Base-by-base conservation (phyloP, 306 rosid species). In the Inga oerstediana region DNA sequence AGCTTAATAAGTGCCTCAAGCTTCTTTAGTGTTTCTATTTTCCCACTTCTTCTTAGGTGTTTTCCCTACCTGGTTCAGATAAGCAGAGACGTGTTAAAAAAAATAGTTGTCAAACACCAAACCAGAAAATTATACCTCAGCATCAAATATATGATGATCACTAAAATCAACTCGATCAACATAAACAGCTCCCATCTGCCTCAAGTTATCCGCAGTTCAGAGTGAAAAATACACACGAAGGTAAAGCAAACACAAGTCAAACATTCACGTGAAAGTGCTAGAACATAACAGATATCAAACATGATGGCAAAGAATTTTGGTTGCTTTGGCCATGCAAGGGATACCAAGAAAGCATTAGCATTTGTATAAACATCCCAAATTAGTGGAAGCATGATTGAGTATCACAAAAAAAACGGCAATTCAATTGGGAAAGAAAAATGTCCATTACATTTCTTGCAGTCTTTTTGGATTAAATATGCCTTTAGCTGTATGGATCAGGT, bases 141-240 rank as follows among this genome's bases (percentile, higher is more conserved):
- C 49, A 86, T 87, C 85, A 89, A 89, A 92, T 77, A 16, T 79
- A 79, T 92, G 97, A 80, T 96, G 99, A 84, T 96, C 99, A 75
- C 90, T 91, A 88, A 91, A 96, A 86, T 93, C 93, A 43, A 93
- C 84, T 84, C 84, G 91, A 83, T 90, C 96, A 78, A 93, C 94
- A 86, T 84, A 80, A 79, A 79, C 70, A 30, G 94, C 91, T 84
- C 91, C 94, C 79, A 93, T 85, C 97, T 93, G 93, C 90, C 88
- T 56, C 84, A 80, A 85, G 80, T 45, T 35, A 69, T 78, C 72
- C 79, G 81, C 84, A 87, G 74, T 88, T 86, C 77, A 58, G 87
- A 77, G 48, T 78, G 69, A 79, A 77, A 83, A 56, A 67, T 73
- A 67, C 68, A 83, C 16, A 86, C 4, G 37, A 19, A 35, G 74